Evolutionary conservation across 441 rosid species (phyloP).

Genomic region (Gossypium gossypioides): DNA sequence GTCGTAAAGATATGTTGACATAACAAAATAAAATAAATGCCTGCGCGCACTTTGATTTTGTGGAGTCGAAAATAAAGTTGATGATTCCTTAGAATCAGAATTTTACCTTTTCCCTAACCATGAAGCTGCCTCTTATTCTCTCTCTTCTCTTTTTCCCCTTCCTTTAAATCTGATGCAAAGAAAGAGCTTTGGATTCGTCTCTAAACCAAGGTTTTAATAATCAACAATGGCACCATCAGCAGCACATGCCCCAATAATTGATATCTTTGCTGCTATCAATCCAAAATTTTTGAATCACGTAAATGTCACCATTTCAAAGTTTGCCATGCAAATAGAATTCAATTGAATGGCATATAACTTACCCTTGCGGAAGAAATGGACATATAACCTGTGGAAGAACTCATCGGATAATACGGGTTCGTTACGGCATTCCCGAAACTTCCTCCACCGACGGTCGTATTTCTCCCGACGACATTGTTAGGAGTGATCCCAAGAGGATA

Average conservation of each 20-base stretch:
- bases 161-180: not conserved
- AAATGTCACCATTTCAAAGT: not conserved
- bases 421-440: not conserved
- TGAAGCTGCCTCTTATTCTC: constrained; percentile 17
- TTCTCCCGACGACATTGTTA: constrained; percentile 16
- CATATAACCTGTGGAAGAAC: constrained; percentile 58
- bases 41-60: too few species aligned
- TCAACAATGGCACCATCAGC: not conserved
- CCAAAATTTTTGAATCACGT: not conserved
- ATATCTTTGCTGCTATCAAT: constrained; percentile 21
- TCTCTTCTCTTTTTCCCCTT: not conserved
- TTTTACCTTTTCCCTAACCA: constrained; percentile 21
- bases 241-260: not conserved
- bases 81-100: not conserved
- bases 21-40: too few species aligned
- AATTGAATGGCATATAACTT: constrained; percentile 13
- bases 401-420: constrained; percentile 22
- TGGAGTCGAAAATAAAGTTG: too few species aligned
- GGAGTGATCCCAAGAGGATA: constrained; percentile 43
- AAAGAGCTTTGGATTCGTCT: not conserved
- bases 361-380: constrained; percentile 53
- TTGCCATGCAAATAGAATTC: not conserved
- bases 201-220: not conserved
- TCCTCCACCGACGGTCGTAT: constrained; percentile 16
- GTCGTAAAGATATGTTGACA: too few species aligned